Base-by-base conservation (phyloP, 768 basidiomycete species). In the Suillus clintonianus region DNA sequence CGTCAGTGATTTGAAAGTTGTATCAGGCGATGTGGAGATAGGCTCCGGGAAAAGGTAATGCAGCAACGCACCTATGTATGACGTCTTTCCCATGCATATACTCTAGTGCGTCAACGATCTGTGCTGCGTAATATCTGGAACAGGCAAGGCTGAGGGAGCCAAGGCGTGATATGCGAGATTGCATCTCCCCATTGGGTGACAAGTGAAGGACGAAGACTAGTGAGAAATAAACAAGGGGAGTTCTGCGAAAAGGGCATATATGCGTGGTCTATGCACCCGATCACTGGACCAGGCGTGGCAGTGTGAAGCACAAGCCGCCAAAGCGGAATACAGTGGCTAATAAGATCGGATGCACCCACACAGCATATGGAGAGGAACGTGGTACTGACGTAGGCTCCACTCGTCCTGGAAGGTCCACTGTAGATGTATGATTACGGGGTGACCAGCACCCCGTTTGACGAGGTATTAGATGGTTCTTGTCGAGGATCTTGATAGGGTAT, bases 61-160 rank as follows among this genome's bases (percentile, higher is more conserved):
- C 36, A 39, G 30, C 60, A 1, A 61, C 77, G 45, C 56, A 87
- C 82, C 97, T 89, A 72, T 99, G 97, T 51, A 96, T 89, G 59
- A 99, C 89, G 6, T 92, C 92, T 68, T 90, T 91, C 59, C 83
- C 81, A 73, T 99, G 97, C 85, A 99, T 97, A 77, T 90, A 97
- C 53, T 87, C 87, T 63, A 98, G 79, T 0, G 95, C 91, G 68
- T 95, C 94, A 45, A 95, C 83, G 47, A 99, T 83, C 70, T 97
- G 95, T 0, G 97, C 96, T 1, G 91, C 82, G 73, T 98, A 99
- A 74, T 92, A 91, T 47, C 88, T 84, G 0, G 91, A 84, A 60
- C 92, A 96, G 6, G 78, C 69, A 7, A 90, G 74, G 27, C 92
- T 93, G 47, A 99, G 79, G 0, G 97, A 98, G n/a, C 97, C 97